Percentiles rank a stretch among this genome's conserved stretches.
Evolutionary conservation across 495 filamentous ascomycete species (phyloP).

Genomic region (Xylaria venustula): DNA sequence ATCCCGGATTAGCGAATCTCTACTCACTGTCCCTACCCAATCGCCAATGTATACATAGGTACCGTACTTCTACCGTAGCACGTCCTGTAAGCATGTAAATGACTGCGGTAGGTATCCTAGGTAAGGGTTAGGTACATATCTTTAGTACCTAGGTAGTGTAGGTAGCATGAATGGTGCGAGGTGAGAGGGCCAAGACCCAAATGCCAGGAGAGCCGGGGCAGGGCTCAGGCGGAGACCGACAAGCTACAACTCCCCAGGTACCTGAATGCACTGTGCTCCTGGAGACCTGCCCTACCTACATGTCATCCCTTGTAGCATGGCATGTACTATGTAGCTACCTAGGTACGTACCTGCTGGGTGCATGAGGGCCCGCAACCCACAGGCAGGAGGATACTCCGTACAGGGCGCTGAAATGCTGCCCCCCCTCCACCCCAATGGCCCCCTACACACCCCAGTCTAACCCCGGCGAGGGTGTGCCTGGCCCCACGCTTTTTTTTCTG

Average conservation of each 20-base stretch:
- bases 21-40: no score
- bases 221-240: constrained; percentile 23
- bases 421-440: not conserved
- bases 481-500: constrained; percentile 8
- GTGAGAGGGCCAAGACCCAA: constrained; percentile 10
- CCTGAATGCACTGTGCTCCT: constrained; percentile 18
- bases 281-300: not conserved
- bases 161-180: constrained; percentile 9
- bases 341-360: not conserved
- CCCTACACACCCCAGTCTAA: constrained; percentile 12
- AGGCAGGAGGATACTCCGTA: no score
- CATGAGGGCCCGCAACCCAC: not conserved
- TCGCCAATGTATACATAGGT: no score
- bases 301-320: not conserved
- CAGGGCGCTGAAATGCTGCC: constrained; percentile 6
- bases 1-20: constrained; percentile 10
- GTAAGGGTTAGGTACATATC: not conserved
- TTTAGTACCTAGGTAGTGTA: no score
- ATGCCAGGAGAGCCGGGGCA: constrained; percentile 15
- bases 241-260: constrained; percentile 28
- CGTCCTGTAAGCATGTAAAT: no score
- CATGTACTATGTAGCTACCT: not conserved
- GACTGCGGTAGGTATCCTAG: not conserved
- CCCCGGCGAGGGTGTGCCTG: constrained; percentile 11
- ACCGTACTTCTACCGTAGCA: no score